Evolutionary conservation across 805 yeast species (phyloP), one percentile per base, ranked within the genome.

Genomic region (Metschnikowia hibisci): DNA sequence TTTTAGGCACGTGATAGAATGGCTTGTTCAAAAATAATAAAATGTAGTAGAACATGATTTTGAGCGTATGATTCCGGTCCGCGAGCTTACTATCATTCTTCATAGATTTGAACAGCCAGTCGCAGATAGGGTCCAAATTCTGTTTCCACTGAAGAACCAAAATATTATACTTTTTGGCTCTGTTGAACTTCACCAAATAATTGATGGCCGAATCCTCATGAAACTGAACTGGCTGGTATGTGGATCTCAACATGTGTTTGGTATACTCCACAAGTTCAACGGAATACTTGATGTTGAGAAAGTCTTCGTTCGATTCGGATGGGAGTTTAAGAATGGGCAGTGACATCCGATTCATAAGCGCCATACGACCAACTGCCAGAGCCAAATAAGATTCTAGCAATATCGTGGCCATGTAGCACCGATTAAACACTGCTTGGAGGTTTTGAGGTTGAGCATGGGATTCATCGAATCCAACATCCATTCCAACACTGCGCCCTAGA

Each of bases 1-100:
- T 44, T 32, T 46, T 46, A 3, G 54, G 56, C 13, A 52, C 50
- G 16, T 51, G 56, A 35, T 51, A 39, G 41, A 52, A 52, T 3
- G 56, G 56, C 41, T 52, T 52, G 43, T 52, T 52, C 41, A 52
- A 32, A 27, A 46, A 52, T 15, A 52, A 29, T 22, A 52, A 39
- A 9, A 51, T 23, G 39, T 48, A 46, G 45, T 46, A 50, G 42
- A 47, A 52, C 29, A 49, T 38, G 23, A 34, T 43, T 42, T 51
- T 50, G 46, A 52, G 40, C 6, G 44, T 36, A 43, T 52, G 56
- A 30, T 52, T 52, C n/a, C 47, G 48, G n/a, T 28, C 31, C 9
- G 42, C 46, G 34, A 50, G 40, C 18, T 46, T 32, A 22, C 39
- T 40, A 15, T 50, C 50, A 3, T 47, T 25, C 25, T 45, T 44